Percentiles rank a stretch among this genome's conserved stretches.
phyloP scores from a whole-genome alignment of 1,139 yeast genomes.

The Nakaseomyces nivariensis region DNA sequence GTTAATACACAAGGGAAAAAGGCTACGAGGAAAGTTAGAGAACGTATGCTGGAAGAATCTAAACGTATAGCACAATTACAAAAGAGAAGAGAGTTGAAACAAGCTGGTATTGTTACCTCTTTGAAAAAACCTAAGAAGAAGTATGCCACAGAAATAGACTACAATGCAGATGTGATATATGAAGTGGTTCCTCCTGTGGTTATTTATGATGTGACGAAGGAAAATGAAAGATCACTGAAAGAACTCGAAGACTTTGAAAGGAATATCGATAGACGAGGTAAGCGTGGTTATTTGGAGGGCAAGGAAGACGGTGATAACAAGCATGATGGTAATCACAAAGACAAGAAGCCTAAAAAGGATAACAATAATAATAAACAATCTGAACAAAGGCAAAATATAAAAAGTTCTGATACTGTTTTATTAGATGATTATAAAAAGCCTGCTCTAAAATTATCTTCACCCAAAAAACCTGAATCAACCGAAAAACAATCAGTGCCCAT shows the following conservation, averaged over 20 bases:
- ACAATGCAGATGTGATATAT: slow-evolving; percentile 73
- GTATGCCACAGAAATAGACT: slow-evolving; percentile 61
- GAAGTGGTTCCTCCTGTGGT: slow-evolving; percentile 68
- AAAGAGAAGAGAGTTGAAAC: slow-evolving; percentile 74
- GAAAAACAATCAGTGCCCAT: background rate
- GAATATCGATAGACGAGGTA: slow-evolving; percentile 40
- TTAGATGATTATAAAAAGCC: slow-evolving; percentile 42
- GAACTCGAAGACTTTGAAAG: slow-evolving; percentile 38
- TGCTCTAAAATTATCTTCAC: slow-evolving; percentile 46
- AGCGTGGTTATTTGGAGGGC: slow-evolving; percentile 26
- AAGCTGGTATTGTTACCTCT: slow-evolving; percentile 65
- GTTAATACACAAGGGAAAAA: slow-evolving; percentile 93
- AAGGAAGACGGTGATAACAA: slow-evolving; percentile 11
- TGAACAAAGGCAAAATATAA: slow-evolving; percentile 7
- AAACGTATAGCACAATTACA: slow-evolving; percentile 67
- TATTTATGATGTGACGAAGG: slow-evolving; percentile 56
- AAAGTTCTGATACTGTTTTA: slow-evolving; percentile 24
- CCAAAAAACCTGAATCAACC: slow-evolving; percentile 17
- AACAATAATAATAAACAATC: slow-evolving; percentile 10
- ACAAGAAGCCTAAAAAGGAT: slow-evolving; percentile 24
- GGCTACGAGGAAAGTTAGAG: slow-evolving; percentile 85
- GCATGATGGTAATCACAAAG: slow-evolving; percentile 21
- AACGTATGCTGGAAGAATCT: slow-evolving; percentile 66
- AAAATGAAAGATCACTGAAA: slow-evolving; percentile 35
- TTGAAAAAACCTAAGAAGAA: slow-evolving; percentile 36